Conservation (phyloP, 2,329 filamentous ascomycete species). For the Saccharata proteae region DNA sequence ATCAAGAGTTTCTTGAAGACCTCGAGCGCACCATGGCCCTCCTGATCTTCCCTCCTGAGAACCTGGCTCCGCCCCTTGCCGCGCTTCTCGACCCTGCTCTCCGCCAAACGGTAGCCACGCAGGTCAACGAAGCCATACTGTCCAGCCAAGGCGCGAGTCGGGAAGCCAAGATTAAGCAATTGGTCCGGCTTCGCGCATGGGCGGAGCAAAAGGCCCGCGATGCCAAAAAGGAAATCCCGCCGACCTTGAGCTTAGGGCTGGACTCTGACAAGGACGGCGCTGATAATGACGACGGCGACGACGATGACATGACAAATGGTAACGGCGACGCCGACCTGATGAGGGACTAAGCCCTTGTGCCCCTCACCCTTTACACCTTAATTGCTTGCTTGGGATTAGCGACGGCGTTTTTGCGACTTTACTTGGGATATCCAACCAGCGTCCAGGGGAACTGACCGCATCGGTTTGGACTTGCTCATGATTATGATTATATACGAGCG, state of each 20-base stretch:
- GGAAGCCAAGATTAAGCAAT: slow-evolving; percentile 69
- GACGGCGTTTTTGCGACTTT: slow-evolving; percentile 2
- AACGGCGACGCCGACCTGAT: slow-evolving; percentile 26
- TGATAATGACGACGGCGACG: slow-evolving; percentile 14
- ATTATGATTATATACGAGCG: too few relatives aligned
- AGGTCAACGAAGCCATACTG: slow-evolving; percentile 82
- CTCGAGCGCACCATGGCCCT: slow-evolving; percentile 89
- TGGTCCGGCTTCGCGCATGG: slow-evolving; percentile 77
- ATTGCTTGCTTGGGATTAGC: slow-evolving; percentile 1
- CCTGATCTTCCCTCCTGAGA: slow-evolving; percentile 75
- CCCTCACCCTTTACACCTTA: slow-evolving; percentile 1
- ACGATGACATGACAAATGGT: slow-evolving; percentile 16
- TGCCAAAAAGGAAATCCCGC: slow-evolving; percentile 29
- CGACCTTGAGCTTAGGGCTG: slow-evolving; percentile 29
- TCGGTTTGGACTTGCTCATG: too few relatives aligned
- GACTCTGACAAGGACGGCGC: slow-evolving; percentile 17
- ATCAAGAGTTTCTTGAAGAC: slow-evolving; percentile 69
- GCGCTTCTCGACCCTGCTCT: slow-evolving; percentile 68
- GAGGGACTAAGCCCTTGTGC: slow-evolving; percentile 9
- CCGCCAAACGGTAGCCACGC: slow-evolving; percentile 69
- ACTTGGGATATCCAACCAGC: too few relatives aligned
- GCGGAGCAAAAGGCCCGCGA: slow-evolving; percentile 53
- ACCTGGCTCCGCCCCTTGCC: slow-evolving; percentile 62
- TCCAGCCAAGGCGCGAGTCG: slow-evolving; percentile 57
- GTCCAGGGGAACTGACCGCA: too few relatives aligned